phyloP scores from a whole-genome alignment of 1,284 basidiomycete genomes.

The Marasmius oreades region DNA sequence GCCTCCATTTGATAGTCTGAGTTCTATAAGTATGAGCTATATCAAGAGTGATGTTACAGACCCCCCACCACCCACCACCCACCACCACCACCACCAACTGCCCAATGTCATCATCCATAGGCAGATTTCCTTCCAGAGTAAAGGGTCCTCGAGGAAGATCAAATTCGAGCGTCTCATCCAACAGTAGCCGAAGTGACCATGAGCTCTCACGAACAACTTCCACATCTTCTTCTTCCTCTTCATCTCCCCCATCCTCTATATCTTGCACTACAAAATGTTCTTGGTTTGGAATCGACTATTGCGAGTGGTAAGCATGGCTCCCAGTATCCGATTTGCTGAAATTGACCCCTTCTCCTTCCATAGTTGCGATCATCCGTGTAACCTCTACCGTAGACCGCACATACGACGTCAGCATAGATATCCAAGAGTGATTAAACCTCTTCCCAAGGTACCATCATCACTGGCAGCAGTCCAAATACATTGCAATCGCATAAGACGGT shows the following conservation, averaged over 20 bases:
- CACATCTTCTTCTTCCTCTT: conserved; percentile 19
- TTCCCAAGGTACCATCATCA: conserved; percentile 12
- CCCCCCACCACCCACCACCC: not conserved
- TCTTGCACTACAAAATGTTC: not conserved
- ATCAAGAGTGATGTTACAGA: too few relatives aligned
- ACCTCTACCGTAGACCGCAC: conserved; percentile 12
- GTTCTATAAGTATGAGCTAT: too few relatives aligned
- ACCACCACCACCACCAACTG: not conserved
- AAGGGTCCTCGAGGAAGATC: conserved; percentile 3
- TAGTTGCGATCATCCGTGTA: conserved; percentile 12
- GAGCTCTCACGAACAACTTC: conserved; percentile 18
- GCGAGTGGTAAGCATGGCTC: conserved; percentile 8
- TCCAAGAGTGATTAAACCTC: conserved; percentile 10
- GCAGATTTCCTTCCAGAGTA: not conserved
- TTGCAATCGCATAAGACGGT: conserved; percentile 4
- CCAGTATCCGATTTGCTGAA: not conserved
- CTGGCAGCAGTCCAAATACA: not conserved
- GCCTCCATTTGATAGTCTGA: too few relatives aligned
- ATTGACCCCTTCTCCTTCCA: not conserved
- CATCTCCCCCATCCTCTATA: conserved; percentile 5
- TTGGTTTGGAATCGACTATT: not conserved
- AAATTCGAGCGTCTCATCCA: not conserved
- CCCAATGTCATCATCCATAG: not conserved
- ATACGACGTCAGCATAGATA: conserved; percentile 12
- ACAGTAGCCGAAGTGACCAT: not conserved